Conservation (phyloP, 2,329 filamentous ascomycete genomes). For the Botrytis byssoidea region DNA sequence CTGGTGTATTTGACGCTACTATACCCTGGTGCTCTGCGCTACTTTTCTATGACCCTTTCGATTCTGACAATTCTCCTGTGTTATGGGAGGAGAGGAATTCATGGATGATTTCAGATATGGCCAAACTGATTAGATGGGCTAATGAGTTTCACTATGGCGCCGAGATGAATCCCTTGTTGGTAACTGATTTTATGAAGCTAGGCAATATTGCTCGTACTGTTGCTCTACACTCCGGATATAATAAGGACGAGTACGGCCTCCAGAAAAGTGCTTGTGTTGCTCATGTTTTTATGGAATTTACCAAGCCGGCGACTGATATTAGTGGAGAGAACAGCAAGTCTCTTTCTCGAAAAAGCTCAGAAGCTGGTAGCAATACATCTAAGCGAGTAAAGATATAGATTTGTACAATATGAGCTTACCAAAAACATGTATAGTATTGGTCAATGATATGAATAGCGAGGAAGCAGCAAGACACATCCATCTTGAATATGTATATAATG, state of each 20-base stretch:
- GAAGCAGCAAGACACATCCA: background rate
- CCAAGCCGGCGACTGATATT: background rate
- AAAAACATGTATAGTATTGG: background rate
- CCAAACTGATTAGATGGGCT: background rate
- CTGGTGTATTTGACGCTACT: background rate
- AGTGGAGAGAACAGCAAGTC: background rate
- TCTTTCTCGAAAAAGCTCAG: background rate
- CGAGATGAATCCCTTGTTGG: background rate
- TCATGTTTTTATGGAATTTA: background rate
- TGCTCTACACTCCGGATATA: background rate
- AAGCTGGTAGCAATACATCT: background rate
- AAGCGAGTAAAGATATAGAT: background rate
- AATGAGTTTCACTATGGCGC: background rate
- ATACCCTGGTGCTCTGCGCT: background rate
- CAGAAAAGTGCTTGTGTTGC: slow-evolving; percentile 1
- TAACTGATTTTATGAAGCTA: background rate
- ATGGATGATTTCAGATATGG: slow-evolving; percentile 5
- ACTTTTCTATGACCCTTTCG: background rate
- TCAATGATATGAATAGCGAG: background rate
- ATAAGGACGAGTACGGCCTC: background rate
- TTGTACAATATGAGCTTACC: background rate
- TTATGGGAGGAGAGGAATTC: background rate
- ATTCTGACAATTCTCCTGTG: background rate
- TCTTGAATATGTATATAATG: background rate
- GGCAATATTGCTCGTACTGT: background rate